phyloP scores from a whole-genome alignment of 768 basidiomycete species.

The Lepiota subincarnata region DNA sequence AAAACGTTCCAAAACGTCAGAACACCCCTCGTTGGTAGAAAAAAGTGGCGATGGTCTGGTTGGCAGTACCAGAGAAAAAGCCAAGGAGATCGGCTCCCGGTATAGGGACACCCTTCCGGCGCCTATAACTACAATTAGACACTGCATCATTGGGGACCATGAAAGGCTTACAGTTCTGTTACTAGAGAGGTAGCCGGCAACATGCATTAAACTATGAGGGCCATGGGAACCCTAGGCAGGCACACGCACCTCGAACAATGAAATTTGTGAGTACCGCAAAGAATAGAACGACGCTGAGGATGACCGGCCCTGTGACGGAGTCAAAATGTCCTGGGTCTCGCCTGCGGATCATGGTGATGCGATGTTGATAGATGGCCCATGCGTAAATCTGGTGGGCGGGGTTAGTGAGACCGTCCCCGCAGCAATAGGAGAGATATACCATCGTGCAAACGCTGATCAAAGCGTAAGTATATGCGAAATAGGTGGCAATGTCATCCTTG shows the following conservation, averaged over 20 bases:
- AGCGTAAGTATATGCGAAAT: constrained; percentile 83
- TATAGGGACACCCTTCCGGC: constrained; percentile 25
- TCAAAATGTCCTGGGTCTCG: constrained; percentile 90
- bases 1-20: neutral
- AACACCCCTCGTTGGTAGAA: neutral
- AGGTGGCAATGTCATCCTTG: constrained; percentile 61
- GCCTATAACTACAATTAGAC: constrained; percentile 12
- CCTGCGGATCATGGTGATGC: constrained; percentile 87
- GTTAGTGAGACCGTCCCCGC: neutral
- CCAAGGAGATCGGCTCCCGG: constrained; percentile 24
- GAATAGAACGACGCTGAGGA: constrained; percentile 83
- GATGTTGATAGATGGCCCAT: constrained; percentile 78
- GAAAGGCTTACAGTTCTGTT: constrained; percentile 48
- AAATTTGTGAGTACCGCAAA: constrained; percentile 87
- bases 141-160: neutral
- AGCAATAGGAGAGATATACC: constrained; percentile 32
- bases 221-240: neutral
- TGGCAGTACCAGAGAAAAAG: constrained; percentile 5
- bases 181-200: constrained; percentile 32
- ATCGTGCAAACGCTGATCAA: constrained; percentile 68
- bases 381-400: constrained; percentile 66
- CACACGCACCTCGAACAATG: constrained; percentile 67
- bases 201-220: constrained; percentile 3
- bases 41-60: neutral
- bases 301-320: constrained; percentile 73